Percentiles rank a stretch among this genome's conserved stretches.
phyloP scores from a whole-genome alignment of 2,329 filamentous ascomycete species.

The Claviceps purpurea region DNA sequence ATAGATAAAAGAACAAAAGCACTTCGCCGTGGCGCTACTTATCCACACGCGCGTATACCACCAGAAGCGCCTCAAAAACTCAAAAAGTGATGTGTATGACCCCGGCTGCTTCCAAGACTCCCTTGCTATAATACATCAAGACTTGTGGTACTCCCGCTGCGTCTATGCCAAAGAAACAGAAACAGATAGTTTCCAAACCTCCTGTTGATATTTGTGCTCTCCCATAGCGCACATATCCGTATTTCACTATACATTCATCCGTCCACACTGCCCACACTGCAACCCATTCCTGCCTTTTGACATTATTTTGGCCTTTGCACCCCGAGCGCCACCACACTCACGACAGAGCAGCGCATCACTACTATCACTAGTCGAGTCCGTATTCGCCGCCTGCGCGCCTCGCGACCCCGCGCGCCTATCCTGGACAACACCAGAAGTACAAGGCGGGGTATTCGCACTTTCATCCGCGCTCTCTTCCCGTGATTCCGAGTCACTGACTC shows the following conservation, averaged over 20 bases:
- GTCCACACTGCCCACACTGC: constrained; percentile 6
- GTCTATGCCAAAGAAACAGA: background rate
- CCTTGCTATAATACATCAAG: background rate
- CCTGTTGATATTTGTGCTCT: background rate
- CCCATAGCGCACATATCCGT: background rate
- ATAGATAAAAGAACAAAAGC: background rate
- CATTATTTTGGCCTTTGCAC: constrained; percentile 2
- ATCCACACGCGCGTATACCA: background rate
- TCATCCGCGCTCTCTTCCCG: constrained; percentile 10
- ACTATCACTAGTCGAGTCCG: constrained; percentile 12
- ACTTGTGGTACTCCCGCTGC: background rate
- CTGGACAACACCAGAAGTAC: constrained; percentile 8
- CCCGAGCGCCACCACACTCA: constrained; percentile 4
- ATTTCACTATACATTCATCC: background rate
- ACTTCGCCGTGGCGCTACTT: background rate
- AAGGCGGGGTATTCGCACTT: constrained; percentile 5
- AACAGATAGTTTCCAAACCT: background rate
- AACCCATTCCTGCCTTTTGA: constrained; percentile 5
- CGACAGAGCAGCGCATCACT: constrained; percentile 5
- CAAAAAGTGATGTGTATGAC: background rate
- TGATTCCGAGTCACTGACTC: constrained; percentile 11
- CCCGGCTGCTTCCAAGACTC: background rate
- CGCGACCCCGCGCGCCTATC: constrained; percentile 20
- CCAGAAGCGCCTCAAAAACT: background rate
- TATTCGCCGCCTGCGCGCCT: constrained; percentile 19